These are phyloP conservation scores for Ambrosia artemisiifolia DNA, from an alignment of 129 eudicot species.

Conservation along the genomic window DNA sequence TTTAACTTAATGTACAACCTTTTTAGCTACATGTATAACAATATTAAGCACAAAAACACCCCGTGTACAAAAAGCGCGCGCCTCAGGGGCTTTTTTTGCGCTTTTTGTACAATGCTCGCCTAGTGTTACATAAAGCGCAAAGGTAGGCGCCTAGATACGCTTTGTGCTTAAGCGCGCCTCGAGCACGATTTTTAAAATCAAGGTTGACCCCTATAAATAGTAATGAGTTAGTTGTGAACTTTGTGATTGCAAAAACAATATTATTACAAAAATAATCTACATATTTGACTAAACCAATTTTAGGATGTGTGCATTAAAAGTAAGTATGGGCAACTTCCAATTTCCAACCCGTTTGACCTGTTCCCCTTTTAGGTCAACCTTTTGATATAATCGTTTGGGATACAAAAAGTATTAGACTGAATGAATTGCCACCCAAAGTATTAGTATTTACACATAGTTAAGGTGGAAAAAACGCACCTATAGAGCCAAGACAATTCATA, in stretches of 20 bases:
- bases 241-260: neutral
- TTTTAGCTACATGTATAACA: too few relatives aligned
- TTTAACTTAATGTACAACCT: too few relatives aligned
- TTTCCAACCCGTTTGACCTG: neutral
- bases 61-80: too few relatives aligned
- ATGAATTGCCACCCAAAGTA: too few relatives aligned
- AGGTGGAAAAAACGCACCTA: constrained; percentile 47
- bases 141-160: too few relatives aligned
- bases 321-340: neutral
- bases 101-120: too few relatives aligned
- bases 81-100: too few relatives aligned
- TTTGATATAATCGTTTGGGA: neutral
- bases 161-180: too few relatives aligned
- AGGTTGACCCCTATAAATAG: neutral
- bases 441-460: neutral
- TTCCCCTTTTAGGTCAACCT: neutral
- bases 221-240: neutral
- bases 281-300: neutral
- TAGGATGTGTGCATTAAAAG: neutral
- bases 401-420: too few relatives aligned
- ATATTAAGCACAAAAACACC: too few relatives aligned
- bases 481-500: constrained; percentile 81
- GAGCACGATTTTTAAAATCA: too few relatives aligned
- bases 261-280: neutral
- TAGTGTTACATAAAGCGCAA: too few relatives aligned